Evolutionary conservation across 768 basidiomycete genomes (phyloP), one percentile per base, ranked within the genome.

Genomic region (Trametes villosa): DNA sequence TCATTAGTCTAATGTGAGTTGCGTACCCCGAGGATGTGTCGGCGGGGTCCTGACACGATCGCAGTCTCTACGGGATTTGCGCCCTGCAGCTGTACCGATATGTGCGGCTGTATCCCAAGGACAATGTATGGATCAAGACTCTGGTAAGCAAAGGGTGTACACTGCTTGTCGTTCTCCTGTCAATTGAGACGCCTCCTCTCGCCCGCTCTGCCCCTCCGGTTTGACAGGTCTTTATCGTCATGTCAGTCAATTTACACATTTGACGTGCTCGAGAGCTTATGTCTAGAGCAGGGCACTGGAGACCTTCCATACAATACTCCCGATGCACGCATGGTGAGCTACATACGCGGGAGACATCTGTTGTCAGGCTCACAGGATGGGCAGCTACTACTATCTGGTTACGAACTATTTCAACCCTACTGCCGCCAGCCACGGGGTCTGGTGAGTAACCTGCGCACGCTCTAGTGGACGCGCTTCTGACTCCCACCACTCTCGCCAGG

Each of bases 271-370:
- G 1, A 24, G 4, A 33, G 29, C 33, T 4, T 30, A 5, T 1
- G 33, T 29, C 2, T 18, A 3, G 2, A 3, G 12, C n/a, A 54
- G 53, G 42, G 12, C 45, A 5, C 13, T 54, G 30, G 31, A 54
- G 42, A 54, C 44, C 5, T 3, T 54, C 18, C 53, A 54, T 26
- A 33, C 42, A 4, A 24, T 46, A 12, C n/a, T 54, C 8, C 30
- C 53, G 9, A 46, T 46, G 53, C 53, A 54, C 30, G 26, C 53
- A 13, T 54, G 53, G 53, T 53, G 18, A 17, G 51, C 26, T 45
- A 4, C 44, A n/a, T 24, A 2, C 22, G n/a, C 31, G 20, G 6
- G 33, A 17, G 31, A 6, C n/a, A 22, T 20, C 13, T 8, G 17
- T 9, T 34, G 8, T 13, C 31, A 13, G 29, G 8, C 15, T 29